Base-by-base conservation (phyloP, 202 grass and related monocot genomes). In the Cymbopogon flexuosus region DNA sequence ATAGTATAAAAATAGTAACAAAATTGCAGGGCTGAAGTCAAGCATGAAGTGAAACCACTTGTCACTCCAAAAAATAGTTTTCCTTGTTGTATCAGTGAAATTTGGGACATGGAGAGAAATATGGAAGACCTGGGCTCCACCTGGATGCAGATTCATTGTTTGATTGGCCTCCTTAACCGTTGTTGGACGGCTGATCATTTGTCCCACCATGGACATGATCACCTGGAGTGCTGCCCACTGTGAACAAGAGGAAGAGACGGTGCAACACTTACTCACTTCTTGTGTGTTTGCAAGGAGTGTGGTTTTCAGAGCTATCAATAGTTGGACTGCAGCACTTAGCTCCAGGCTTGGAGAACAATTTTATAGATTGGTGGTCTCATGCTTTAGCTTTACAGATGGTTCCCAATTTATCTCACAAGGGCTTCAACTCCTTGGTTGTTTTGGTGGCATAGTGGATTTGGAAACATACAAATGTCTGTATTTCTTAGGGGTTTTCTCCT, bases 11-110 rank as follows among this genome's bases (percentile, higher is more conserved):
- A 56, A 43, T 14, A 62, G 3, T 36, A 19, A 64, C 0, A n/a
- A 70, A 34, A 49, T 75, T 83, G 34, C n/a, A 87, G 13, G 14
- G 8, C 62, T 36, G 21, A 70, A 69, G 51, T 65, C 72, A 60
- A 77, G 42, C 51, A 37, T 74, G 37, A 70, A 58, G 54, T 10
- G 54, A 58, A 23, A 58, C 8, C 19, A 22, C 52, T 57, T 57
- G 52, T 22, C 52, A 57, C 52, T 22, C 7, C n/a, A 57, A 57
- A 57, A 57, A 57, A 57, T 10, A 57, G n/a, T 57, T 57, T 22
- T 57, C 52, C 51, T 34, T 34, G 33, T 34, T 2, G 64, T 35
- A 5, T 21, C 18, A 5, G 35, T 68, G 65, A 7, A 73, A 54
- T 62, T 43, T 76, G 73, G 61, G 39, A 6, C 62, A 36, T 77